Evolutionary conservation across 192 early-diverging fungal genomes (phyloP).

Genomic region (Podila epigama): DNA sequence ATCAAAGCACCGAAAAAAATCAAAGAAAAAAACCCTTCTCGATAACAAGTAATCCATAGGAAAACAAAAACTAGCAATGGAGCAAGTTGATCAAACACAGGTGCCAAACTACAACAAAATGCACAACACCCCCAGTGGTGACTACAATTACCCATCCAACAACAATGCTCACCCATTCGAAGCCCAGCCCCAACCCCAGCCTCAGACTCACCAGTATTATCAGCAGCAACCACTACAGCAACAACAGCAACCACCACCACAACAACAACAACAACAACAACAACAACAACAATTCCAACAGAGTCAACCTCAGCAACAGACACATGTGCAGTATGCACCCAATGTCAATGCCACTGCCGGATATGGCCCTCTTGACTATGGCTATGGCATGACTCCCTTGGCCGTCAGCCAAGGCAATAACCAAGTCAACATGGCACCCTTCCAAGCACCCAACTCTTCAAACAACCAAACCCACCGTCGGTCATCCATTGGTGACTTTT

Average conservation of each 20-base stretch:
- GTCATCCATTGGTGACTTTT: neutral
- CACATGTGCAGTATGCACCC: too few relatives aligned
- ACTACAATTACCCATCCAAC: neutral
- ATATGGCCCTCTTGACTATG: constrained; percentile 12
- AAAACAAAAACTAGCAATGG: too few relatives aligned
- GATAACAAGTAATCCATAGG: too few relatives aligned
- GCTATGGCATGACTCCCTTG: neutral
- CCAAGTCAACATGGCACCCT: constrained; percentile 4
- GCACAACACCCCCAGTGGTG: neutral
- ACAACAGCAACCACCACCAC: neutral
- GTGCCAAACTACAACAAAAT: constrained; percentile 22
- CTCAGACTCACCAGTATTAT: too few relatives aligned
- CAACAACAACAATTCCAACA: neutral
- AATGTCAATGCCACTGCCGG: neutral
- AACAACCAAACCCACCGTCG: neutral
- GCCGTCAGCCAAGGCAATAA: neutral
- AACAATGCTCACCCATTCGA: neutral
- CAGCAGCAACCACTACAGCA: neutral
- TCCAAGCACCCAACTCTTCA: neutral
- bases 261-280: neutral
- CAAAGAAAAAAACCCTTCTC: too few relatives aligned
- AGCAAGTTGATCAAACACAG: too few relatives aligned
- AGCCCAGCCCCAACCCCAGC: neutral
- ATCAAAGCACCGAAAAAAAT: too few relatives aligned
- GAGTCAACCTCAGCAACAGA: too few relatives aligned